Conservation (phyloP, 2,329 filamentous ascomycete species). For the Hymenoscyphus occultus region DNA sequence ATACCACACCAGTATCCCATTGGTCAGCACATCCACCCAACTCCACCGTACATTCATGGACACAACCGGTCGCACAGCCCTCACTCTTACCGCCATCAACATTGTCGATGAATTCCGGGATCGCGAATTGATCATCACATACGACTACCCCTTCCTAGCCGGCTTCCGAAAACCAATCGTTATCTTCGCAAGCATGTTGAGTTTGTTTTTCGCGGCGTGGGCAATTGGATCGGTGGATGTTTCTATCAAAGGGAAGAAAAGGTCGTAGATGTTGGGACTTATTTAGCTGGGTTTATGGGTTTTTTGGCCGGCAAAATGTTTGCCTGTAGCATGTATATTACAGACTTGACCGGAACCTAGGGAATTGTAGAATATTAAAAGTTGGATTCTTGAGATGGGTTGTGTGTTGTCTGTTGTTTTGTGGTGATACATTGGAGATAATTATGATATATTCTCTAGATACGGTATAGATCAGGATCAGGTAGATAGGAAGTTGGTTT, state of each 20-base stretch:
- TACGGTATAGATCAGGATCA: no score
- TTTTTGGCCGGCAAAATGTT: not conserved
- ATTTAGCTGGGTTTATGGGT: not conserved
- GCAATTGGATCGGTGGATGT: constrained; percentile 53
- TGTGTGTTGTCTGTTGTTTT: no score
- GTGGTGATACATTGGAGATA: no score
- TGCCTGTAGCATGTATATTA: not conserved
- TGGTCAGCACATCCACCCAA: constrained; percentile 57
- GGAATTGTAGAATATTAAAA: constrained; percentile 3
- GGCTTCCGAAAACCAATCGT: constrained; percentile 83
- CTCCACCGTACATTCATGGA: constrained; percentile 91
- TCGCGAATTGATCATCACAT: constrained; percentile 79
- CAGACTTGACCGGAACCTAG: not conserved
- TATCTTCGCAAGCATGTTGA: constrained; percentile 69
- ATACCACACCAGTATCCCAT: constrained; percentile 70
- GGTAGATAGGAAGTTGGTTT: no score
- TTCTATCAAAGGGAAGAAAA: constrained; percentile 30
- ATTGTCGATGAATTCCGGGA: constrained; percentile 88
- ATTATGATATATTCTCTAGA: no score
- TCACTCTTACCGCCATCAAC: constrained; percentile 79
- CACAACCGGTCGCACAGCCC: constrained; percentile 79
- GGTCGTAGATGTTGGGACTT: constrained; percentile 15
- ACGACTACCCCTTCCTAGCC: constrained; percentile 75
- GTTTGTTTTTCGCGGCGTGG: constrained; percentile 74
- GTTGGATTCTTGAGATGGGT: not conserved